Evolutionary conservation across 2,329 filamentous ascomycete species (phyloP).

Genomic region (Fusarium goolgardi): DNA sequence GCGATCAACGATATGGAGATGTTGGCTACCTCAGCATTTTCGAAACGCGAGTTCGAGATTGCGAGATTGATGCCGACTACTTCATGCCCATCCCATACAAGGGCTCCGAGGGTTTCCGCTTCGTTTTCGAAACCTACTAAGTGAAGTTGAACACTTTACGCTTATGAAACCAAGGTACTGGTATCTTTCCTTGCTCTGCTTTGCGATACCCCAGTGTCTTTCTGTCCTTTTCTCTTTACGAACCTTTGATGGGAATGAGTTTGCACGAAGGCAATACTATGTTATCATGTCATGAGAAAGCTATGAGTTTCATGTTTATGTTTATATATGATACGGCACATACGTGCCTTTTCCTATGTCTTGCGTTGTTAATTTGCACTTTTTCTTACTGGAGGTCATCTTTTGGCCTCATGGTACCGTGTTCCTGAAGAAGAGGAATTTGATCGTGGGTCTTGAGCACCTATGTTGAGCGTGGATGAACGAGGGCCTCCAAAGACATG

Average conservation of each 20-base stretch:
- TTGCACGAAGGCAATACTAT: conserved; percentile 33
- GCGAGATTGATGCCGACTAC: conserved; percentile 54
- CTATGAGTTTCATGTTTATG: conserved; percentile 37
- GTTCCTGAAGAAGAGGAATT: conserved; percentile 17
- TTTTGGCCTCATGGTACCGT: conserved; percentile 14
- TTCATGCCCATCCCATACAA: conserved; percentile 56
- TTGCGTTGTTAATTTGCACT: conserved; percentile 8
- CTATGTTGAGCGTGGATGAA: conserved; percentile 18
- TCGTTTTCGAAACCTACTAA: conserved; percentile 50
- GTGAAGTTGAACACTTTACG: conserved; percentile 10
- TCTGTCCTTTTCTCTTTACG: conserved; percentile 12
- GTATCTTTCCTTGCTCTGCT: conserved; percentile 26
- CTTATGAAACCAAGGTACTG: conserved; percentile 23
- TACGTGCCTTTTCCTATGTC: conserved; percentile 41
- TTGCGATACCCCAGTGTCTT: conserved; percentile 33
- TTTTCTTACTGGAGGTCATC: conserved; percentile 5
- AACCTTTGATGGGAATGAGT: conserved; percentile 26
- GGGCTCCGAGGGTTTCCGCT: conserved; percentile 52
- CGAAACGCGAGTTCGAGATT: conserved; percentile 52
- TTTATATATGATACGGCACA: conserved; percentile 34
- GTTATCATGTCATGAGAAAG: conserved; percentile 34
- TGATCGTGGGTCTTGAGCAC: neutral
- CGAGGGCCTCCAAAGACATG: neutral
- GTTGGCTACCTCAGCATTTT: conserved; percentile 52
- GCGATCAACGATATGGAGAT: conserved; percentile 51